Evolutionary conservation across 164 flowering plant species (phyloP).

Genomic region (Stephania cephalantha): DNA sequence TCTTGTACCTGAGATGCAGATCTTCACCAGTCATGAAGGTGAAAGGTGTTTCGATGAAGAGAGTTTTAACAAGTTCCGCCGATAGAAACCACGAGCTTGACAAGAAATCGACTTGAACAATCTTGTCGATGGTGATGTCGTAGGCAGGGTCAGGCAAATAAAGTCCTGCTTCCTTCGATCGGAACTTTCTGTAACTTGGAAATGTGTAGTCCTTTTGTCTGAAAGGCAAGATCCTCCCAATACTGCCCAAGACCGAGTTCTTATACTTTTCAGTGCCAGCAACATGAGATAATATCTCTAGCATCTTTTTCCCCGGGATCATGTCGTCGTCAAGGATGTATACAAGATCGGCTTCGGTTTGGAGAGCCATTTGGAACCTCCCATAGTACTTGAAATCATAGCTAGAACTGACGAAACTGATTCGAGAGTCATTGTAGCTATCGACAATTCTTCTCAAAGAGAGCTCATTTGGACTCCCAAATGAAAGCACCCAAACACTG

Average conservation of each 20-base stretch:
- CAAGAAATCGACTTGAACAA: constrained; percentile 93
- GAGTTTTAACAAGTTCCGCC: constrained; percentile 80
- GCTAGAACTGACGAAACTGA: constrained; percentile 83
- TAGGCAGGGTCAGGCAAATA: constrained; percentile 99
- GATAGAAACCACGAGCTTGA: constrained; percentile 99
- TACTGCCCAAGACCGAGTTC: constrained; percentile 92
- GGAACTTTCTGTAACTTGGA: constrained; percentile 88
- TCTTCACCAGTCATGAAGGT: constrained; percentile 97
- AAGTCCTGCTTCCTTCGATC: constrained; percentile 93
- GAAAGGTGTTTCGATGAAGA: constrained; percentile 82
- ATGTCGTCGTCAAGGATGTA: constrained; percentile 95
- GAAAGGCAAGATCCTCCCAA: constrained; percentile 91
- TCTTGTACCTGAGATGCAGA: constrained; percentile 81
- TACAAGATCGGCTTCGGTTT: constrained; percentile 81
- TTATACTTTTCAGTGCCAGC: constrained; percentile 89
- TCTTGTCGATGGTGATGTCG: constrained; percentile 66
- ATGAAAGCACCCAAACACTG: constrained; percentile 85
- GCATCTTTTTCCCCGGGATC: constrained; percentile 92
- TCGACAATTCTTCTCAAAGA: constrained; percentile 65
- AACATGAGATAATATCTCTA: constrained; percentile 84
- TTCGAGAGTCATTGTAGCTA: constrained; percentile 73
- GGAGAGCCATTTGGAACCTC: constrained; percentile 94
- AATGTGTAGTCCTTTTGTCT: constrained; percentile 86
- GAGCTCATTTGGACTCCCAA: constrained; percentile 86
- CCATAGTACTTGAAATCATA: constrained; percentile 97